Conservation (phyloP, 1,284 basidiomycete genomes). For the Waitea zeae region DNA sequence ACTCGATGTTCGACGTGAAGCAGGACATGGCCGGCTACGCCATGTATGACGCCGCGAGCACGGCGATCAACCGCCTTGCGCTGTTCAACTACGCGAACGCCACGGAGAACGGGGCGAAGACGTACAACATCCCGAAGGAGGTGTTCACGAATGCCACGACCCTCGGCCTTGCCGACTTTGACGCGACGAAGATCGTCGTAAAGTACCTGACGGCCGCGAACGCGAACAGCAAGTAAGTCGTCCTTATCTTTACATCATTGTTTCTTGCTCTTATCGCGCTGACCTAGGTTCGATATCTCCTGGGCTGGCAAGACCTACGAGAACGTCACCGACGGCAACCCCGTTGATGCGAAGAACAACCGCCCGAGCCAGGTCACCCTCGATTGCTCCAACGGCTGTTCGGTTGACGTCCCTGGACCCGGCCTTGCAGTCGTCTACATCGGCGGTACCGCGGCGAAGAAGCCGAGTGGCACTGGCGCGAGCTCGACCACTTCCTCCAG, state of each 20-base stretch:
- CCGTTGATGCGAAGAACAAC: slow-evolving; percentile 20
- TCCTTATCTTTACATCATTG: too few relatives aligned
- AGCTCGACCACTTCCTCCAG: too few relatives aligned
- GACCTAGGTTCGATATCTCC: slow-evolving; percentile 37
- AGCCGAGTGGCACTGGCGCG: too few relatives aligned
- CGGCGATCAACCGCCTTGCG: slow-evolving; percentile 23
- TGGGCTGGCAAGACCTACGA: slow-evolving; percentile 31
- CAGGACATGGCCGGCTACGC: slow-evolving; percentile 34
- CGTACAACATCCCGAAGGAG: slow-evolving; percentile 15
- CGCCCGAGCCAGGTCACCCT: slow-evolving; percentile 7
- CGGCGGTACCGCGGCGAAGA: too few relatives aligned
- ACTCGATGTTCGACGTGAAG: slow-evolving; percentile 18
- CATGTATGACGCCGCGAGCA: slow-evolving; percentile 28
- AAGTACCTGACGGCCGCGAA: slow-evolving; percentile 25
- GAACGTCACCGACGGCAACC: slow-evolving; percentile 18
- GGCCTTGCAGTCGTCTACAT: slow-evolving; percentile 25
- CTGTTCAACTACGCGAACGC: slow-evolving; percentile 46
- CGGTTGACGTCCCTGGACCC: slow-evolving; percentile 23
- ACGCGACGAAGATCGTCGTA: slow-evolving; percentile 17
- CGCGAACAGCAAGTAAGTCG: slow-evolving; percentile 33
- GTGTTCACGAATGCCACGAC: slow-evolving; percentile 8
- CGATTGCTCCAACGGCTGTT: slow-evolving; percentile 22
- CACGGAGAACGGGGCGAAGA: slow-evolving; percentile 10
- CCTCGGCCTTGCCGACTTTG: too few relatives aligned
- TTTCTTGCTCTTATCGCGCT: too few relatives aligned